phyloP scores from a whole-genome alignment of 2,329 filamentous ascomycete genomes.

The Epichloe brachyelytri region DNA sequence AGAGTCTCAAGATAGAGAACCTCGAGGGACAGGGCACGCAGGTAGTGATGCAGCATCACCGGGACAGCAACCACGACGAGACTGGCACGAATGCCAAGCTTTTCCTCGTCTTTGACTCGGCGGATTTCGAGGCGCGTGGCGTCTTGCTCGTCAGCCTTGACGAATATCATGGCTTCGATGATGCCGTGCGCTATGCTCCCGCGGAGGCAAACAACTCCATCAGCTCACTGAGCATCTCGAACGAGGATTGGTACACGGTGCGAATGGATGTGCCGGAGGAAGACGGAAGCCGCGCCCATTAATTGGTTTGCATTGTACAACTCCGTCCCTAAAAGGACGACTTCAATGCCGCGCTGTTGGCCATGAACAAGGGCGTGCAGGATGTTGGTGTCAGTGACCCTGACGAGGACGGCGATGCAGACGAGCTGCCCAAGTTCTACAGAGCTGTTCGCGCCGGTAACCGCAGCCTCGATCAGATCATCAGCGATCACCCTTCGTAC shows the following conservation, averaged over 20 bases:
- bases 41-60: background rate
- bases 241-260: slow-evolving; percentile 4
- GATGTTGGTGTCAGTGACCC: background rate
- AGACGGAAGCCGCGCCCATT: background rate
- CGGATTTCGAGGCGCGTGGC: background rate
- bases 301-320: slow-evolving; percentile 3
- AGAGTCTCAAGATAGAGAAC: background rate
- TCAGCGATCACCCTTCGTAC: background rate
- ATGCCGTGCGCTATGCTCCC: background rate
- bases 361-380: slow-evolving; percentile 2
- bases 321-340: background rate
- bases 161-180: slow-evolving; percentile 5
- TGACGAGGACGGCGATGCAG: background rate
- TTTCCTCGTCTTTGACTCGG: slow-evolving; percentile 2
- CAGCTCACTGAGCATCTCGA: background rate
- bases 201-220: background rate
- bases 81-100: background rate
- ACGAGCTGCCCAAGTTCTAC: background rate
- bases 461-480: background rate
- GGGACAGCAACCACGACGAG: background rate
- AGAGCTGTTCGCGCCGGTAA: background rate
- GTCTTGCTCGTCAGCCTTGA: slow-evolving; percentile 2
- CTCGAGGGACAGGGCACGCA: background rate
- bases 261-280: background rate
- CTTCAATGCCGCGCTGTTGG: background rate